Evolutionary conservation across 768 basidiomycete species (phyloP), one percentile per base, ranked within the genome.

Genomic region (Tricholoma terreum): DNA sequence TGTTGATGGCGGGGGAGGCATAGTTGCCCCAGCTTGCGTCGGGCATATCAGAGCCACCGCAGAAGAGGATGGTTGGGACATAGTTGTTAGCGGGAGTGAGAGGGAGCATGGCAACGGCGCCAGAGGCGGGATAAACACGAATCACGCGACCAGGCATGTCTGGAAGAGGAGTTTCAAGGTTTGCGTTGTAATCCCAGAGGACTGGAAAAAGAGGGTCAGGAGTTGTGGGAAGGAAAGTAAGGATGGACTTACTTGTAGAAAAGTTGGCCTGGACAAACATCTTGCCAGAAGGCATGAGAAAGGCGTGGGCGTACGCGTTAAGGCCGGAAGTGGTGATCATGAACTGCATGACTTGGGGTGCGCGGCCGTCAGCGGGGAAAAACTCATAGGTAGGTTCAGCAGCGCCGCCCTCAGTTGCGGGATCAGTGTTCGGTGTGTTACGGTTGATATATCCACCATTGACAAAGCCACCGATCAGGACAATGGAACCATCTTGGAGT

Each of bases 21-120:
- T 92, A 94, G 70, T 92, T 82, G 50, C 92, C 92, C 76, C 86
- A 96, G 45, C 76, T 76, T 7, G 78, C 75, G 14, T 84, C 86
- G 2, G 85, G 76, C 82, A 96, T 87, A 68, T 89, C 79, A 8
- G 84, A 83, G 24, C 96, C 96, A 50, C 95, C 95, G 61, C 95
- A 98, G 73, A 98, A 95, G 43, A 98, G 65, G 43, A 97, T 68
- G 0, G 92, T 92, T 0, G 89, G 91, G 0, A 80, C 83, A 69
- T 91, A 98, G 67, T 91, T 88, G 75, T 96, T 97, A 22, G 80
- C 87, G 4, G 90, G 89, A 1, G 91, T 95, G 15, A 98, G 80
- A 6, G 95, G 95, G 0, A 98, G 80, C 89, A 98, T 92, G 38
- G 89, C 89, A 2, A 81, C 82, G 0, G 89, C 95, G 31, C 91